These are phyloP conservation scores for Aspergillus eucalypticola DNA, from an alignment of 2,329 filamentous ascomycete genomes.

Conservation along the genomic window DNA sequence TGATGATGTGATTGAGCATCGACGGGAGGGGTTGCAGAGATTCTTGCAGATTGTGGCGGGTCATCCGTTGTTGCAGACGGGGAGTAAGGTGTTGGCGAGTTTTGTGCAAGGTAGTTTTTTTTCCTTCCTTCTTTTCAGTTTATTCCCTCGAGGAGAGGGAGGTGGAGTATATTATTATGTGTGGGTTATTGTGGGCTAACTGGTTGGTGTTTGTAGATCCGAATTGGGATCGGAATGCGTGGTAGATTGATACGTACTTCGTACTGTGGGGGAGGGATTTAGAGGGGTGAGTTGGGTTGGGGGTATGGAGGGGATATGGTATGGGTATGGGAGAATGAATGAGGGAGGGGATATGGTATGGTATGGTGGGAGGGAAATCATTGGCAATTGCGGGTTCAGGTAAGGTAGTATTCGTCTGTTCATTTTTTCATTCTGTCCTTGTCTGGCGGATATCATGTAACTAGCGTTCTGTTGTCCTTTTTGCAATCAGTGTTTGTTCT, in stretches of 20 bases:
- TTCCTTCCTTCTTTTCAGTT: not conserved
- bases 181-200: too few species aligned
- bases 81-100: conserved; percentile 90
- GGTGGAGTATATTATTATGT: not conserved
- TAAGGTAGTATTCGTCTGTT: too few species aligned
- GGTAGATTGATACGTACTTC: conserved; percentile 52
- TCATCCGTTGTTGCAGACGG: conserved; percentile 93
- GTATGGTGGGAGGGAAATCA: too few species aligned
- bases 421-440: too few species aligned
- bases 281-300: not conserved
- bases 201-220: conserved; percentile 41
- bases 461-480: too few species aligned
- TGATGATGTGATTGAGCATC: conserved; percentile 96
- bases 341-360: too few species aligned
- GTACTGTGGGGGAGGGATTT: not conserved
- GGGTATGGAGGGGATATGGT: not conserved
- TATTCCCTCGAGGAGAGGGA: not conserved
- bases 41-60: conserved; percentile 98
- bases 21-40: conserved; percentile 85
- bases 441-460: too few species aligned
- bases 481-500: too few species aligned
- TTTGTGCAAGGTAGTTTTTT: conserved; percentile 99
- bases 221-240: conserved; percentile 84
- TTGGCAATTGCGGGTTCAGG: too few species aligned
- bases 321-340: not conserved